These are phyloP conservation scores for Aspergillus oerlinghausenensis DNA, from an alignment of 2,329 filamentous ascomycete genomes.

Conservation along the genomic window DNA sequence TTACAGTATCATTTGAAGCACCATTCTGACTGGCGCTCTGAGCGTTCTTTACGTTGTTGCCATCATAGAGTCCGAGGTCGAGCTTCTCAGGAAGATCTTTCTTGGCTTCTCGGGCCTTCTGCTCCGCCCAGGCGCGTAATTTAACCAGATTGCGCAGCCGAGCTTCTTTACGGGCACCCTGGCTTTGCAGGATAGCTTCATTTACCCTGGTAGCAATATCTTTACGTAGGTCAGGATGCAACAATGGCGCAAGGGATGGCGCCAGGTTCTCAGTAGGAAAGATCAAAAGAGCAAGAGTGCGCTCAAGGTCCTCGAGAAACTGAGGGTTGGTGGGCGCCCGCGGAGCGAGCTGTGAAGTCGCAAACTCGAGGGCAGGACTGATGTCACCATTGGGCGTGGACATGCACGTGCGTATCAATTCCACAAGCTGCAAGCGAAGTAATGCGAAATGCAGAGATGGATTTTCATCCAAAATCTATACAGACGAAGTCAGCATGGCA, in stretches of 20 bases:
- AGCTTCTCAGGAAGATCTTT: slow-evolving; percentile 45
- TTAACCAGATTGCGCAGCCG: slow-evolving; percentile 77
- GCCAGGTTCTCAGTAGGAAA: slow-evolving; percentile 78
- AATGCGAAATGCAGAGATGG: slow-evolving; percentile 82
- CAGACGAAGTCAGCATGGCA: slow-evolving; percentile 20
- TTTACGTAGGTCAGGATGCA: slow-evolving; percentile 74
- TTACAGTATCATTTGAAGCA: slow-evolving; percentile 34
- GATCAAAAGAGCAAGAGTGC: slow-evolving; percentile 87
- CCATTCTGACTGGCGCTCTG: slow-evolving; percentile 23
- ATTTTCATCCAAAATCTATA: slow-evolving; percentile 80
- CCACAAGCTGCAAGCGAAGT: slow-evolving; percentile 84
- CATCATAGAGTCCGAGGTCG: slow-evolving; percentile 40
- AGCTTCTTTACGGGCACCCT: slow-evolving; percentile 70
- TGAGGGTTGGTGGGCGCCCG: slow-evolving; percentile 74
- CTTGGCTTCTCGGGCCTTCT: slow-evolving; percentile 44
- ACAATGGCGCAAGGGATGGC: slow-evolving; percentile 67
- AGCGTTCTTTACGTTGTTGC: slow-evolving; percentile 20
- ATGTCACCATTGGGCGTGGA: slow-evolving; percentile 66
- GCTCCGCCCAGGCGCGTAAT: slow-evolving; percentile 80
- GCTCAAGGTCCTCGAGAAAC: slow-evolving; percentile 82
- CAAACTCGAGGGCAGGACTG: slow-evolving; percentile 76
- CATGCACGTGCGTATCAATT: slow-evolving; percentile 78
- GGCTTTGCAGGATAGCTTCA: slow-evolving; percentile 72
- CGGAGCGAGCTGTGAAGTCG: slow-evolving; percentile 79
- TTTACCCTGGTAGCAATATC: slow-evolving; percentile 87